phyloP scores from a whole-genome alignment of 768 basidiomycete genomes.

The Arthromyces matolae region DNA sequence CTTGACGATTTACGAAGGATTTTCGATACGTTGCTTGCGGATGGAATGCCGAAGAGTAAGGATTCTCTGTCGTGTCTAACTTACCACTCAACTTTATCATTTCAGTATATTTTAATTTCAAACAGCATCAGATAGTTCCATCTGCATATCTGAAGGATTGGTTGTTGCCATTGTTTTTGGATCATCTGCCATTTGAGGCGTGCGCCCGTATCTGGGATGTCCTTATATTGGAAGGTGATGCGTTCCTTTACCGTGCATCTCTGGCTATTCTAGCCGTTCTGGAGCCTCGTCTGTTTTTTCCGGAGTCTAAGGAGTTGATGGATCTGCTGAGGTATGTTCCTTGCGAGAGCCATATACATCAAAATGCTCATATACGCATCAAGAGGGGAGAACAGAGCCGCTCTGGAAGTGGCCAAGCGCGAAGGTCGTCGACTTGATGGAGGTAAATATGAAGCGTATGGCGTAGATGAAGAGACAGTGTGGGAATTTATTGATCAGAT shows the following conservation, averaged over 20 bases:
- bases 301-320: slow-evolving; percentile 73
- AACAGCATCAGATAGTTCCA: slow-evolving; percentile 88
- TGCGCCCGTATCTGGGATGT: slow-evolving; percentile 91
- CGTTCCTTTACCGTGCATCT: slow-evolving; percentile 82
- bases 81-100: not conserved
- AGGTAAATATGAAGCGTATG: slow-evolving; percentile 83
- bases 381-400: slow-evolving; percentile 82
- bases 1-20: slow-evolving; percentile 47
- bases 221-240: slow-evolving; percentile 81
- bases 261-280: slow-evolving; percentile 81
- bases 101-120: slow-evolving; percentile 90
- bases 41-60: slow-evolving; percentile 91
- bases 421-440: slow-evolving; percentile 59
- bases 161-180: slow-evolving; percentile 75
- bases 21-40: slow-evolving; percentile 88
- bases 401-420: slow-evolving; percentile 77
- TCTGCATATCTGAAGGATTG: slow-evolving; percentile 79
- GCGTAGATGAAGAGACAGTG: slow-evolving; percentile 77
- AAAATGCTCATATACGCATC: not conserved
- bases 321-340: slow-evolving; percentile 66
- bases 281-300: slow-evolving; percentile 86
- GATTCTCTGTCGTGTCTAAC: not conserved
- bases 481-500: slow-evolving; percentile 81
- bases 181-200: slow-evolving; percentile 88
- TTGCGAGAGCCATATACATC: not conserved